Evolutionary conservation across 1,284 basidiomycete species (phyloP).

Genomic region (Sphaerobolus stellatus): DNA sequence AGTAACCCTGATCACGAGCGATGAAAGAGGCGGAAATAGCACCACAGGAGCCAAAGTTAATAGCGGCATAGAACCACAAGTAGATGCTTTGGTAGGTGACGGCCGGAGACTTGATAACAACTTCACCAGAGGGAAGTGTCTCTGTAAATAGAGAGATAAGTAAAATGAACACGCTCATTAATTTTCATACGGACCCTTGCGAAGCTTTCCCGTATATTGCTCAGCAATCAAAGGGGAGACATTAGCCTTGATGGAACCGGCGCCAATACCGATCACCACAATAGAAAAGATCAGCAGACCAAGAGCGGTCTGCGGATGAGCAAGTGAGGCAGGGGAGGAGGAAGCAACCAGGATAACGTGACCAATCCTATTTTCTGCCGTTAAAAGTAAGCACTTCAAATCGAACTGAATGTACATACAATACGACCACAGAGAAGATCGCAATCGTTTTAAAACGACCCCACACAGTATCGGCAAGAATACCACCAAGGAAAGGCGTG

Average conservation of each 20-base stretch:
- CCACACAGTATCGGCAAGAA: conserved; percentile 72
- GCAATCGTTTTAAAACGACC: conserved; percentile 76
- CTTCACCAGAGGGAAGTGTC: too few species aligned
- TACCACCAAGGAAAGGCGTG: conserved; percentile 64
- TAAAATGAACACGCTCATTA: conserved; percentile 35
- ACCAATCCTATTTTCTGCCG: too few species aligned
- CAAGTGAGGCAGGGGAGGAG: conserved; percentile 11
- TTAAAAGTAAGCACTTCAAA: too few species aligned
- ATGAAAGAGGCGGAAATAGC: background rate
- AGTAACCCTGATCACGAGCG: conserved; percentile 38
- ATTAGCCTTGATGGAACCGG: conserved; percentile 37
- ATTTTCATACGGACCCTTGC: conserved; percentile 18
- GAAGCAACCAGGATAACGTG: conserved; percentile 11
- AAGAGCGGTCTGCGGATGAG: conserved; percentile 29
- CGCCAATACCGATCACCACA: conserved; percentile 36
- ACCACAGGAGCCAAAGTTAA: background rate
- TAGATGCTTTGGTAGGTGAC: conserved; percentile 1
- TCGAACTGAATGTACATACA: too few species aligned
- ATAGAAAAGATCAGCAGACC: conserved; percentile 37
- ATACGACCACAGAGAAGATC: conserved; percentile 34
- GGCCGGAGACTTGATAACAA: too few species aligned
- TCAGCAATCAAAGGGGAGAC: conserved; percentile 33
- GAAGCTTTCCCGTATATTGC: conserved; percentile 20
- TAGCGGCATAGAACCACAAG: conserved; percentile 4
- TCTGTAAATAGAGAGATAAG: too few species aligned